Evolutionary conservation across 331 rosid species (phyloP), one percentile per base, ranked within the genome.

Genomic region (Quercus tomentella): DNA sequence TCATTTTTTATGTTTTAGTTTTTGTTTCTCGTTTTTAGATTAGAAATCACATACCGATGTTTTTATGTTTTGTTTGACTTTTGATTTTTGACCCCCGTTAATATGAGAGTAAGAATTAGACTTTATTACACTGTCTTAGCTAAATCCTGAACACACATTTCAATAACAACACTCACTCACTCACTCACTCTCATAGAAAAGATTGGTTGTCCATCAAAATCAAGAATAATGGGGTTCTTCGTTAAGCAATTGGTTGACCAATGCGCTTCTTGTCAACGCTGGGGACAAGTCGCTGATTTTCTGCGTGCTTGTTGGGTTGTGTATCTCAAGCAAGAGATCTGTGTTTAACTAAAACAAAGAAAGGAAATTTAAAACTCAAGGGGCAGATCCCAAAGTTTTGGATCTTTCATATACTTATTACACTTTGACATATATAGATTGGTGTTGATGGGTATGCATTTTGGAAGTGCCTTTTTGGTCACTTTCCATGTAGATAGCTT

Each of bases 361-460:
- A 9, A 33, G 35, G 35, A 60, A 70, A n/a, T 31, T 52, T 74
- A 28, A 67, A 70, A n/a, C 31, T 52, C 69, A 22, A 33, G 43
- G 66, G 67, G 70, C 51, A 66, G 79, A 83, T 81, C 86, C 17
- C 84, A 72, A 78, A 77, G 81, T 25, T 37, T 72, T 58, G 82
- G 60, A 85, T 75, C 62, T 82, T 73, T 67, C 80, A 52, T 77
- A 71, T 82, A 79, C 83, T 74, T 72, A 76, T 74, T 72, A 76
- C 72, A 84, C 83, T 66, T 31, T 31, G 41, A 18, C 21, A 15
- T 23, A 49, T 49, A 6, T 2, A 43, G 2, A 25, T 49, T 11
- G 20, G 21, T 30, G 60, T 14, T 71, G 7, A 45, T 49, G n/a
- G n/a, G n/a, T 71, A 4, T 18, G 26, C 52, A 69, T 71, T 45